These are phyloP conservation scores for Lichtheimia hyalospora DNA, from an alignment of 371 early-diverging fungal species.

Conservation along the genomic window DNA sequence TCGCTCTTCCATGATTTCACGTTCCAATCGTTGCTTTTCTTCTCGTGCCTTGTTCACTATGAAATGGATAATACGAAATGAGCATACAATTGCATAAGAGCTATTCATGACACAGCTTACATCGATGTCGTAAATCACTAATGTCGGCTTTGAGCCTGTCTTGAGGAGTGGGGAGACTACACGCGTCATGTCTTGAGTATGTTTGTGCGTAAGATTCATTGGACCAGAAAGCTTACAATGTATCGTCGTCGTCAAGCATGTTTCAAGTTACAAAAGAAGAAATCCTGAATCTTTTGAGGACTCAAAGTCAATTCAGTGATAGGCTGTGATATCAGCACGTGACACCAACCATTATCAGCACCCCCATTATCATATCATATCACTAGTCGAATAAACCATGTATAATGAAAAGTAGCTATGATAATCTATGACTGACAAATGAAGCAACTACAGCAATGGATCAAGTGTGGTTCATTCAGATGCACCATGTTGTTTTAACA, in stretches of 20 bases:
- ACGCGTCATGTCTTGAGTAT: neutral
- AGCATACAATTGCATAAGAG: neutral
- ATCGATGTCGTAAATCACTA: conserved; percentile 13
- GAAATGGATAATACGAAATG: neutral
- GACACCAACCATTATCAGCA: too few relatives aligned
- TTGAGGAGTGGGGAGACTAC: conserved; percentile 15
- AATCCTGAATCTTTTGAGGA: neutral
- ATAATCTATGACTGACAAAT: too few relatives aligned
- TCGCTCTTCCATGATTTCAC: conserved; percentile 33
- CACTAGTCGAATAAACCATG: too few relatives aligned
- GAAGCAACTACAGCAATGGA: too few relatives aligned
- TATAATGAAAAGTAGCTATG: too few relatives aligned
- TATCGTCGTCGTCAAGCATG: neutral
- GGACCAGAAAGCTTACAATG: neutral
- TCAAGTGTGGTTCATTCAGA: too few relatives aligned
- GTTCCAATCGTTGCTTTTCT: conserved; percentile 21
- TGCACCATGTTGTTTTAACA: too few relatives aligned
- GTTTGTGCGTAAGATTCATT: neutral
- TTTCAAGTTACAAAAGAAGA: neutral
- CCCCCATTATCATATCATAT: too few relatives aligned
- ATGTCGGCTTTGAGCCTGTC: conserved; percentile 19
- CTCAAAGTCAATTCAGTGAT: neutral
- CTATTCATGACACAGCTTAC: conserved; percentile 7
- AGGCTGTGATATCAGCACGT: too few relatives aligned
- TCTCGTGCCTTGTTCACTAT: conserved; percentile 25